Conservation (phyloP, 75 land plant genomes). For the Gnetum montanum region DNA sequence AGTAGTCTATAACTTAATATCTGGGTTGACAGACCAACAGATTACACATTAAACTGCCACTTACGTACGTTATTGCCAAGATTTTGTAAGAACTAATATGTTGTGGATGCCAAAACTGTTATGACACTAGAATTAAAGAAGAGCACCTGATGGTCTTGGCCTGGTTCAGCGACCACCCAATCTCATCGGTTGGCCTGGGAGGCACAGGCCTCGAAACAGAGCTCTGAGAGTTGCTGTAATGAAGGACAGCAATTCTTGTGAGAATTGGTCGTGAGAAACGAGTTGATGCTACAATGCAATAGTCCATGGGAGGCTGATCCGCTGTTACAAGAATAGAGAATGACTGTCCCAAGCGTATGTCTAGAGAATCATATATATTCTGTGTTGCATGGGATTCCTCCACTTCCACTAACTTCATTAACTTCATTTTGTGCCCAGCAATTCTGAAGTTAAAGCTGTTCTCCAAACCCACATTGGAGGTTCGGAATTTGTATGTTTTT, state of each 20-base stretch:
- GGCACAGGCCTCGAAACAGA: no score
- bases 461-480: constrained; percentile 57
- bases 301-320: constrained; percentile 19
- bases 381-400: constrained; percentile 81
- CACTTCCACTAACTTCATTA: constrained; percentile 66
- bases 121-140: no score
- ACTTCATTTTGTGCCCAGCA: constrained; percentile 39
- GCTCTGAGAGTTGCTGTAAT: constrained; percentile 20
- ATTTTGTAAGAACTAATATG: no score
- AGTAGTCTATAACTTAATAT: no score
- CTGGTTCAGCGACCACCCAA: no score
- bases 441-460: constrained; percentile 66
- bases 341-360: constrained; percentile 65
- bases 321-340: constrained; percentile 63
- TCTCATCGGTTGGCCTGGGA: no score
- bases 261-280: constrained; percentile 32
- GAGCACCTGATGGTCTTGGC: no score
- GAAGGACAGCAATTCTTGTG: constrained; percentile 36
- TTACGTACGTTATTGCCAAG: no score
- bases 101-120: no score
- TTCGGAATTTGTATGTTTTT: constrained; percentile 25
- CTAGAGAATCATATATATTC: no score
- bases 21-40: no score
- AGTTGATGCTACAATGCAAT: constrained; percentile 49
- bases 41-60: no score